Evolutionary conservation across 139 green algal genomes (phyloP), one percentile per base, ranked within the genome.

Genomic region (Coccomyxa sp.): DNA sequence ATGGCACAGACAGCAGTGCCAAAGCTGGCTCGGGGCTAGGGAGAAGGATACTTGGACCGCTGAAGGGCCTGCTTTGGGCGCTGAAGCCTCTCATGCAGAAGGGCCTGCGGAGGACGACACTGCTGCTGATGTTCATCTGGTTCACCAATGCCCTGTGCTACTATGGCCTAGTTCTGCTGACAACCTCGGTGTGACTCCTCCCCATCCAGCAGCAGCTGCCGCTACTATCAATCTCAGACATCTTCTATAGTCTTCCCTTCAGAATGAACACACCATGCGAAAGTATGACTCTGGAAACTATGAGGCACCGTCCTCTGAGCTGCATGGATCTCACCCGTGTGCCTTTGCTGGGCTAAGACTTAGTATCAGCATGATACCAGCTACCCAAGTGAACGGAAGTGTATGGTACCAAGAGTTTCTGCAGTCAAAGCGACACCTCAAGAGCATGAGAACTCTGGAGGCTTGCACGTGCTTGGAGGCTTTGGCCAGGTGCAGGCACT

Each of bases 81-180:
- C n/a, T 85, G 22, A 22, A 8, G 24, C 40, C 55, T 50, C 58
- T 90, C 0, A 80, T 85, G 40, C 54, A 55, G 4, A 41, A 69
- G 4, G 73, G 35, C 22, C 73, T 90, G 78, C 73, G 80, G 12
- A 74, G 77, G 34, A 90, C 88, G 0, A 93, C 89, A 12, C 50
- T 88, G 38, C 40, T 97, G 39, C 82, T 97, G 39, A 88, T 86
- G 75, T 78, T 89, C 68, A 88, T 94, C 4, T 96, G 93, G 84
- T 90, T 89, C 35, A 79, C 78, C 33, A 89, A 89, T 50, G 89
- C 91, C 0, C 82, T 95, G 55, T 83, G 78, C 2, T 95, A 95
- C 81, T 96, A 97, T 73, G 93, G 93, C 18, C 37, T 95, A 22
- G 93, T 97, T 34, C 80, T 95, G 35, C 83, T 97, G 7, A 92